Base-by-base conservation (phyloP, 2,329 filamentous ascomycete species). In the Colletotrichum neosansevieriae region DNA sequence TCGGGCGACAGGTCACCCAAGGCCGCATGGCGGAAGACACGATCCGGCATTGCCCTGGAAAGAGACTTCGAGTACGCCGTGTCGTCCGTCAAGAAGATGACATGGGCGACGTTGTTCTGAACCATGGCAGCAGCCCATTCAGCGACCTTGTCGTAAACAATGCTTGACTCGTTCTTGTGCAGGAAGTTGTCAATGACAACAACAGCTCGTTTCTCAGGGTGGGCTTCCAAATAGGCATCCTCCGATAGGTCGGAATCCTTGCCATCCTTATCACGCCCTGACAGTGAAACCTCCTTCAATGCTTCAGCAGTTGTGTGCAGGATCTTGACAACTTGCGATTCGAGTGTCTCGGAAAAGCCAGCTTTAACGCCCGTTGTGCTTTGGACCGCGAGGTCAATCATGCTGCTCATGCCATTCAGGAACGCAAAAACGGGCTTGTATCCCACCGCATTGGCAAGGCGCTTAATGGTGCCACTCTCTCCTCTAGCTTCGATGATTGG, bases 361-460 rank as follows among this genome's bases (percentile, higher is more conserved):
- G 94, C 92, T 80, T 98, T 98, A 66, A 97, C 92, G 12, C 95
- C 95, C 19, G 95, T 97, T 12, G 96, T 96, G 73, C 94, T 93
- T 77, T 98, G 95, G 1, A 96, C 93, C 21, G 95, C 96, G 42
- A 98, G 87, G 74, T 98, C 96, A 71, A 97, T 85, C 80, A 98
- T 88, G 77, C 94, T 97, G 79, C 93, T 97, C 72, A 98, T 89
- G 75, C 90, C 97, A 79, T 98, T 98, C 81, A 97, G 92, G 93
- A 94, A 98, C 0, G 93, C 97, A 78, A 99, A 99, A 0, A 99
- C 89, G 0, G 96, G 96, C 9, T 92, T 86, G 76, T 98, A 98
- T 9, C 96, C 95, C 56, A 98, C 94, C 71, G 94, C 89, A 1
- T 84, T 82, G 1, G 95, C 96, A 6, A 96, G 90, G 45, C 91